A percentile compares a stretch with the other conserved stretches of the same genome.
phyloP scores from a whole-genome alignment of 352 stramenopile genomes.

The Globisporangium parvum region DNA sequence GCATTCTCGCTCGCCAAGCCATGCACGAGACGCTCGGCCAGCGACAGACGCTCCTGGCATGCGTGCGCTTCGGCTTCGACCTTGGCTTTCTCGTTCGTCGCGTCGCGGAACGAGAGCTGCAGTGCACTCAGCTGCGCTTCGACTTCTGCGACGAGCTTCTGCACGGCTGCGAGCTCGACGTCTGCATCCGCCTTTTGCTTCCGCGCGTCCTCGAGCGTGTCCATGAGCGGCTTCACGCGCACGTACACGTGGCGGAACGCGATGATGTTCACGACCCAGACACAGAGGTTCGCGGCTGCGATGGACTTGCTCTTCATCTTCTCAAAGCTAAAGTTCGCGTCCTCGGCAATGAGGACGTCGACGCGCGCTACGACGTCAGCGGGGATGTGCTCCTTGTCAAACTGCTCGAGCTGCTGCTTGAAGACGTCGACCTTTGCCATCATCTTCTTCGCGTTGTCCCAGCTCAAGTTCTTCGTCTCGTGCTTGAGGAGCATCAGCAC shows the following conservation, averaged over 20 bases:
- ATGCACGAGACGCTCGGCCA: slow-evolving; percentile 87
- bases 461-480: slow-evolving; percentile 92
- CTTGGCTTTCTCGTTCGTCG: slow-evolving; percentile 89
- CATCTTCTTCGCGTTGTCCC: slow-evolving; percentile 95
- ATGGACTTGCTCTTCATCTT: slow-evolving; percentile 93
- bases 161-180: slow-evolving; percentile 68
- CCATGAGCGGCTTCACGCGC: slow-evolving; percentile 93
- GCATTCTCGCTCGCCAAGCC: slow-evolving; percentile 86
- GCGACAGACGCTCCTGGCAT: slow-evolving; percentile 81
- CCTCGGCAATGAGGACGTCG: slow-evolving; percentile 77
- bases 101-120: slow-evolving; percentile 74
- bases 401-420: slow-evolving; percentile 87
- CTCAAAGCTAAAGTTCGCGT: slow-evolving; percentile 91
- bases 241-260: slow-evolving; percentile 91
- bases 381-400: slow-evolving; percentile 90
- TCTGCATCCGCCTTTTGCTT: slow-evolving; percentile 75
- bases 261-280: slow-evolving; percentile 94
- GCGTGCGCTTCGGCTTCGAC: slow-evolving; percentile 82
- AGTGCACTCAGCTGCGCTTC: slow-evolving; percentile 73
- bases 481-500: slow-evolving; percentile 92
- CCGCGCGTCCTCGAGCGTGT: slow-evolving; percentile 81
- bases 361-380: slow-evolving; percentile 80
- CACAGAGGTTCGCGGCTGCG: slow-evolving; percentile 87
- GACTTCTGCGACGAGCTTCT: slow-evolving; percentile 79
- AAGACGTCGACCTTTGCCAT: slow-evolving; percentile 93